Evolutionary conservation across 2,329 filamentous ascomycete genomes (phyloP), one percentile per base, ranked within the genome.

Genomic region (Pseudogymnoascus pannorum): DNA sequence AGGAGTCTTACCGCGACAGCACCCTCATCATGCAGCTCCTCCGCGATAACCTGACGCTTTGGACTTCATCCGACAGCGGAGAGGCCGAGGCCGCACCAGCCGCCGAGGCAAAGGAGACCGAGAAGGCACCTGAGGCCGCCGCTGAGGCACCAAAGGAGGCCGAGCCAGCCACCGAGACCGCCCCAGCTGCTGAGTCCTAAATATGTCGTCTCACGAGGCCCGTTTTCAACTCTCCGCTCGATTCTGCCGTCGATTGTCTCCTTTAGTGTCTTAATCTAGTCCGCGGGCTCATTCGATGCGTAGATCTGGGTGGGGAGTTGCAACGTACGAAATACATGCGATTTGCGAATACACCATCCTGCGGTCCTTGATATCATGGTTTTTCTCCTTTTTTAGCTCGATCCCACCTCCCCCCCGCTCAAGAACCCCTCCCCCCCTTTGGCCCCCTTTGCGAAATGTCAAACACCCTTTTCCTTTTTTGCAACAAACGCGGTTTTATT

Each of bases 1-100:
- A 97, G 86, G 92, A 97, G 85, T 95, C 91, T 85, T 97, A 97
- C 89, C 96, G 96, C 87, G 92, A 97, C 82, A 96, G 91, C 54
- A 97, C 92, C 66, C 87, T 97, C 72, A 97, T 97, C 81, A 97
- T 97, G 92, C 92, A 97, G 83, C 89, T 97, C 66, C 88, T 97
- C 75, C 89, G 92, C 76, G 92, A 97, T 82, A 97, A 97, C 86
- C 77, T 97, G 66, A 97, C 92, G 68, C 88, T 97, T 77, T 97
- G 92, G 92, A 97, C 92, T 71, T 97, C 92, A 70, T 95, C 92
- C 64, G 92, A 96, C 75, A 90, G 85, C 71, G 87, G 82, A 72
- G 93, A 96, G 77, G 81, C 83, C 64, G 90, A 93, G 78, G 79
- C 75, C 67, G 72, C 73, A 61, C 70, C 79, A 62, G 79, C 86